Base-by-base conservation (phyloP, 2,329 filamentous ascomycete genomes). In the Talaromyces sp. region DNA sequence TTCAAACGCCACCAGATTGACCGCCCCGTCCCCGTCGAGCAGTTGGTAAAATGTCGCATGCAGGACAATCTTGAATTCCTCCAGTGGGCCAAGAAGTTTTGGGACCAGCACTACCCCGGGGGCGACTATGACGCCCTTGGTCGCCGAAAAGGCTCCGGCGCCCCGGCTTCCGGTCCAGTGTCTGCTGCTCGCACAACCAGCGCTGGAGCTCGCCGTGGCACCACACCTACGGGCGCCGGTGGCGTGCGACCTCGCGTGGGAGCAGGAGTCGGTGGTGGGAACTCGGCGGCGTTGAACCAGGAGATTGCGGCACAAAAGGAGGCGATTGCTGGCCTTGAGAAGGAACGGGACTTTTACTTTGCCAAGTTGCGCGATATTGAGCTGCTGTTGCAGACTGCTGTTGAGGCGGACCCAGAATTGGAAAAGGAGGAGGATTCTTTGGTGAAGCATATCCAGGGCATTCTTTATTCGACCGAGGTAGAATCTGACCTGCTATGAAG, bases 31-130 rank as follows among this genome's bases (percentile, higher is more conserved):
- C 92, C 92, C 63, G 92, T 98, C 75, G 87, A 96, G 77, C 83
- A 85, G 62, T 87, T 99, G 63, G 87, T 95, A 71, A 99, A 98
- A 79, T 99, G 95, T 84, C 97, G 96, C 83, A 99, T 99, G 94
- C 95, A 99, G 84, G 95, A 99, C 79, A 99, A 99, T 82, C 90
- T 99, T 70, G 95, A 98, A 75, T 99, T 99, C 77, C 83, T 99
- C 64, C 95, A 99, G 81, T 99, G 92, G 90, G 89, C 89, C 63
- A 99, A 99, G 85, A 84, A 85, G 69, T 97, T 92, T 82, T 99
- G 95, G 95, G 95, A 99, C 73, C 91, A 97, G 75, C 92, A 97
- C 83, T 99, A 91, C 79, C 95, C 95, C 7, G 95, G 95, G 63
- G 92, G 95, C 71, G 95, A 98, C 67, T 99, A 99, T 81, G 95